phyloP scores from a whole-genome alignment of 1,284 basidiomycete genomes.

The Exobasidium cylindrosporum region DNA sequence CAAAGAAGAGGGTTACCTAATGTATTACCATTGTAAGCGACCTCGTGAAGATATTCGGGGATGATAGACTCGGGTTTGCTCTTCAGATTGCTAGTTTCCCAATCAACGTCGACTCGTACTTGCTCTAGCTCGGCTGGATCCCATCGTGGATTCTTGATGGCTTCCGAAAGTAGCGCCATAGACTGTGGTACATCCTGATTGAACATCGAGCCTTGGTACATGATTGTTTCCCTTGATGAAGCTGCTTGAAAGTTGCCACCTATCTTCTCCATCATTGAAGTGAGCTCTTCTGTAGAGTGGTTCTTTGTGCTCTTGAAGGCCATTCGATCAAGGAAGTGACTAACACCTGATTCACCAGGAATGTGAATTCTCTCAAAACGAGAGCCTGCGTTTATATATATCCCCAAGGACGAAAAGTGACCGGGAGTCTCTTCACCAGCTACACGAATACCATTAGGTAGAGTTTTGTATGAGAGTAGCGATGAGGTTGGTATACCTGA shows the following conservation, averaged over 20 bases:
- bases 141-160: conserved; percentile 76
- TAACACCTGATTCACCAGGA: conserved; percentile 66
- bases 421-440: conserved; percentile 87
- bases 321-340: conserved; percentile 89
- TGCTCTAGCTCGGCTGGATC: conserved; percentile 74
- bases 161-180: conserved; percentile 84
- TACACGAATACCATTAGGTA: conserved; percentile 87
- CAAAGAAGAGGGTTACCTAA: conserved; percentile 87
- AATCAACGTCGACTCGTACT: conserved; percentile 83
- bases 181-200: conserved; percentile 77
- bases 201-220: conserved; percentile 97
- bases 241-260: conserved; percentile 91
- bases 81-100: conserved; percentile 84
- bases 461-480: conserved; percentile 65
- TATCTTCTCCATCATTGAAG: conserved; percentile 73
- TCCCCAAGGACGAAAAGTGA: conserved; percentile 88
- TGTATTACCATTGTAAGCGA: conserved; percentile 75
- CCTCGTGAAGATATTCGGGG: conserved; percentile 84
- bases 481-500: conserved; percentile 23
- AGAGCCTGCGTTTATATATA: conserved; percentile 90
- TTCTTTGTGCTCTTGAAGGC: conserved; percentile 75
- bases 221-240: conserved; percentile 87
- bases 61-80: conserved; percentile 90
- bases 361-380: conserved; percentile 78
- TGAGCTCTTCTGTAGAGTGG: conserved; percentile 69